Conservation (phyloP, 129 eudicot genomes). For the Chrysanthemum seticuspe region DNA sequence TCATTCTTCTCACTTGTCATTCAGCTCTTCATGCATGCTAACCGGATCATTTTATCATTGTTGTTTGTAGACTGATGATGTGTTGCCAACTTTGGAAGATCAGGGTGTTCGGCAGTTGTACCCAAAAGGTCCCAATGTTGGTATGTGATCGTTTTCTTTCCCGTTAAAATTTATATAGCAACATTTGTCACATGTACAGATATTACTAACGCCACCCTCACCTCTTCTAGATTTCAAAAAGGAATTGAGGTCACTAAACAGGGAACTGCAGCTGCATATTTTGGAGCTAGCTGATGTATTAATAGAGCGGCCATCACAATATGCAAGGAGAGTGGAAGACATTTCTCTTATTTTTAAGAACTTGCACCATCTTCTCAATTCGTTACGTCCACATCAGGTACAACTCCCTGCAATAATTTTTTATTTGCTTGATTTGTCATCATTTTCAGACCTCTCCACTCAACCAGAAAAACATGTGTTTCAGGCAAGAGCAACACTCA, state of each 20-base stretch:
- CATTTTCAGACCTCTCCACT: background rate
- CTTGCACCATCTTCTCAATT: constrained; percentile 86
- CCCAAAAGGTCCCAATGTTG: constrained; percentile 79
- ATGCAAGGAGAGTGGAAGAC: constrained; percentile 94
- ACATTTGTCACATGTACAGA: background rate
- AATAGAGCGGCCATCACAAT: constrained; percentile 82
- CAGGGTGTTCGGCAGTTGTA: constrained; percentile 90
- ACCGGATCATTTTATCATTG: constrained; percentile 3
- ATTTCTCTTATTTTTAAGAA: constrained; percentile 86
- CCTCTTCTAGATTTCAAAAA: constrained; percentile 73
- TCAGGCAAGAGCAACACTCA: constrained; percentile 90
- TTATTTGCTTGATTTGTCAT: background rate
- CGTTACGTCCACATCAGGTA: constrained; percentile 91
- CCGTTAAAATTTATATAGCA: background rate
- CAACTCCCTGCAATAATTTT: background rate
- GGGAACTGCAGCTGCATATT: constrained; percentile 80
- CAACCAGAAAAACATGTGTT: background rate
- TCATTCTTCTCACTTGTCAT: background rate
- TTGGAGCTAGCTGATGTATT: constrained; percentile 91
- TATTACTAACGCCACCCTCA: background rate
- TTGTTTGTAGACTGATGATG: constrained; percentile 83
- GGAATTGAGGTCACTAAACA: constrained; percentile 82
- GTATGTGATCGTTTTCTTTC: constrained; percentile 35
- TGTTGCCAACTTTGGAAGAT: constrained; percentile 80
- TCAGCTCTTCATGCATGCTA: background rate